phyloP scores from a whole-genome alignment of 2,329 filamentous ascomycete species.

The Alternaria triticimaculans region DNA sequence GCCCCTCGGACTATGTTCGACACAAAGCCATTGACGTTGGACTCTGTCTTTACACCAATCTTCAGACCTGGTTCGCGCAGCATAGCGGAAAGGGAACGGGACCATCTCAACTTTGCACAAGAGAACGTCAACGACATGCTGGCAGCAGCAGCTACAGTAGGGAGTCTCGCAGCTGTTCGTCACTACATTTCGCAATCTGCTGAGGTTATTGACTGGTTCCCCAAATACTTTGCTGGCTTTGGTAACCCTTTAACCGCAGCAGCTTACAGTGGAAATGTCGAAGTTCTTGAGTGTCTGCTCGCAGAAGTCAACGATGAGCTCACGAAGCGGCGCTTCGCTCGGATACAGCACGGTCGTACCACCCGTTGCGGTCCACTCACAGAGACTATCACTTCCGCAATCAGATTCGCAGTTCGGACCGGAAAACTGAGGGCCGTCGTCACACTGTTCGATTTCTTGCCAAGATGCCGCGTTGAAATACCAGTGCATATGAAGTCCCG shows the following conservation, averaged over 20 bases:
- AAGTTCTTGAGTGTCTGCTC: background rate
- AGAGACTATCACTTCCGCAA: background rate
- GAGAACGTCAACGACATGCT: background rate
- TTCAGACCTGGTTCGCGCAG: background rate
- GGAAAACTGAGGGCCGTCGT: background rate
- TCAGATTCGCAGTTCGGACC: background rate
- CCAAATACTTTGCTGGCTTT: background rate
- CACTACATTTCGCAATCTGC: background rate
- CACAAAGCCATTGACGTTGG: background rate
- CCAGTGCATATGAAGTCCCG: background rate
- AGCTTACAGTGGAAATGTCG: background rate
- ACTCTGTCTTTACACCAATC: background rate
- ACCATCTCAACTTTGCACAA: background rate
- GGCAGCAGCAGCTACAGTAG: background rate
- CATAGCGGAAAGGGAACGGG: background rate
- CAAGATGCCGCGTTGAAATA: background rate
- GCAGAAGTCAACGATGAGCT: background rate
- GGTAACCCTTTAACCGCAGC: background rate
- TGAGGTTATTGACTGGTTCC: background rate
- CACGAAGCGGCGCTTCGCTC: background rate
- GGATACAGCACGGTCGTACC: background rate
- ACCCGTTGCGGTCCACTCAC: background rate
- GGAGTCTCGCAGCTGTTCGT: background rate
- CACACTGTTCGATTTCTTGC: background rate
- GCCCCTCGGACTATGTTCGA: background rate